phyloP scores from a whole-genome alignment of 1,284 basidiomycete species.

The Trichosporon faecale region DNA sequence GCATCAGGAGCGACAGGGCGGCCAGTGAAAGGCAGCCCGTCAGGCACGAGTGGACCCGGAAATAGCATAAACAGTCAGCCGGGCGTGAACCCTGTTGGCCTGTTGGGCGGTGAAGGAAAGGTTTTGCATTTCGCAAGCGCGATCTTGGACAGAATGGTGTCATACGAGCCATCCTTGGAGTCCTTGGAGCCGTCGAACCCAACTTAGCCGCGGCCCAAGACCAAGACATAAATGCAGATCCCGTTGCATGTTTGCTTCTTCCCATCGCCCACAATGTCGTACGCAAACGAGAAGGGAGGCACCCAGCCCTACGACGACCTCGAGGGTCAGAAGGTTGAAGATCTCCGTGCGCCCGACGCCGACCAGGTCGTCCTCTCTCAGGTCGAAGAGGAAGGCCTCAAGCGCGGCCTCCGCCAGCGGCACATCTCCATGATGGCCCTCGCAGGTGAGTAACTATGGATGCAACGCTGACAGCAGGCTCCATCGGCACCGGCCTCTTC shows the following conservation, averaged over 20 bases:
- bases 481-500: slow-evolving; percentile 65
- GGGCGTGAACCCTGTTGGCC: neutral
- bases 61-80: neutral
- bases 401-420: slow-evolving; percentile 30
- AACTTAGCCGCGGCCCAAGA: neutral
- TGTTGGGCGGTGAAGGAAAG: too few species aligned
- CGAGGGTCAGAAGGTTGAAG: neutral
- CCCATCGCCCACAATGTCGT: neutral
- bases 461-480: slow-evolving; percentile 17
- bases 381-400: slow-evolving; percentile 27
- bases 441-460: slow-evolving; percentile 23
- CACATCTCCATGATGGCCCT: slow-evolving; percentile 40
- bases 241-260: neutral
- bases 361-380: slow-evolving; percentile 1
- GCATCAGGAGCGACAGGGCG: too few species aligned
- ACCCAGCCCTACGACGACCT: neutral
- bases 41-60: neutral
- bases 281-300: neutral
- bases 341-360: neutral
- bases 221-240: neutral
- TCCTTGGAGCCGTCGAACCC: neutral
- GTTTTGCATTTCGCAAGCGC: neutral
- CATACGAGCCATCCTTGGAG: neutral
- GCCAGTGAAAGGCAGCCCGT: neutral
- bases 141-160: neutral